Evolutionary conservation across 139 green algal genomes (phyloP).

Genomic region (Chlorella sp.): DNA sequence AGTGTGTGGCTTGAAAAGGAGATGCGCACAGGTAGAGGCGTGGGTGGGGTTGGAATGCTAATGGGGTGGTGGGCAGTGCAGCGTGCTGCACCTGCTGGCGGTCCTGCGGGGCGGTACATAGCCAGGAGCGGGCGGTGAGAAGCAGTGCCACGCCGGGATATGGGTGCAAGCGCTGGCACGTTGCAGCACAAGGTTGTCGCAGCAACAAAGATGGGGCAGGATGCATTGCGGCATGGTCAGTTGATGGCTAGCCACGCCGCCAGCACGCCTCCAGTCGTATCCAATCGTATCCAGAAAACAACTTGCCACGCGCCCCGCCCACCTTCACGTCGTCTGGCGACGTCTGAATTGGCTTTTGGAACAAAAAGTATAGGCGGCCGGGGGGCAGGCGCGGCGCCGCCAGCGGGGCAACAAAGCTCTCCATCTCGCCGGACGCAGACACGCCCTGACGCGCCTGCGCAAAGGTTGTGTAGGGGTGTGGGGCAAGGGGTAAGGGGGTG

Average conservation of each 20-base stretch:
- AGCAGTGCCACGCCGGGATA: too few relatives aligned
- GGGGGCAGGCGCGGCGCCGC: conserved; percentile 57
- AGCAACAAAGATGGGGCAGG: too few relatives aligned
- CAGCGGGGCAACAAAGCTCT: conserved; percentile 73
- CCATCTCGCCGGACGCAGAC: conserved; percentile 28
- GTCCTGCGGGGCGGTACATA: too few relatives aligned
- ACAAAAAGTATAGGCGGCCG: conserved; percentile 92
- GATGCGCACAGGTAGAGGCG: neutral
- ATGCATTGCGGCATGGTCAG: too few relatives aligned
- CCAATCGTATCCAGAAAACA: too few relatives aligned
- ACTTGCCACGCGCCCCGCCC: neutral
- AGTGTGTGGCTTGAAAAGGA: neutral
- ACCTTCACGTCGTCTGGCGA: conserved; percentile 32
- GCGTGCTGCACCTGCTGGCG: too few relatives aligned
- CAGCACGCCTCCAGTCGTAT: too few relatives aligned
- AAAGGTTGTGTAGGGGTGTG: conserved; percentile 40
- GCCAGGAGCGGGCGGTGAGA: too few relatives aligned
- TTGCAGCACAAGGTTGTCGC: too few relatives aligned
- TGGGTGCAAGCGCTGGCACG: too few relatives aligned
- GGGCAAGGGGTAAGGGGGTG: neutral
- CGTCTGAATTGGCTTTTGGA: conserved; percentile 77
- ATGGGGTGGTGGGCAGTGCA: too few relatives aligned
- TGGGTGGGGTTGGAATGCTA: neutral
- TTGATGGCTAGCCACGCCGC: too few relatives aligned
- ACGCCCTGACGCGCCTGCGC: conserved; percentile 62